Evolutionary conservation across 495 filamentous ascomycete species (phyloP).

Genomic region (Bathelium albidoporum): DNA sequence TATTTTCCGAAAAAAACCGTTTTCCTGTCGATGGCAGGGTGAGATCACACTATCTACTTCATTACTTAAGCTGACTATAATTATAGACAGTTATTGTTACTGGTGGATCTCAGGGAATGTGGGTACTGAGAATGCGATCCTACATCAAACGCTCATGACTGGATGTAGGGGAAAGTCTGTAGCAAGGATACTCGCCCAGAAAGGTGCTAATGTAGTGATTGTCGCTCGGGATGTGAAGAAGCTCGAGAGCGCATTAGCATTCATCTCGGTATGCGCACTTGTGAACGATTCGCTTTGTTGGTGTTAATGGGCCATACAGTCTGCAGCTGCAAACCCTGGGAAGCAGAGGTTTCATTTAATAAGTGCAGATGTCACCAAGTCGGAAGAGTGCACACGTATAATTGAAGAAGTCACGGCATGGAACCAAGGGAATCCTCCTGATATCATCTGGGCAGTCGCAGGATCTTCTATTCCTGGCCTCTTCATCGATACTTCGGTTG

Average conservation of each 20-base stretch:
- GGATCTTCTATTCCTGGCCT: conserved; percentile 65
- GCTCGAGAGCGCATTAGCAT: conserved; percentile 59
- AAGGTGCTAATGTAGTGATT: conserved; percentile 80
- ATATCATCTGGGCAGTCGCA: conserved; percentile 88
- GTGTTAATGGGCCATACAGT: conserved; percentile 29
- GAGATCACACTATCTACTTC: conserved; percentile 11
- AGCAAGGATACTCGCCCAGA: conserved; percentile 60
- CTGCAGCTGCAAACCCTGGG: conserved; percentile 46
- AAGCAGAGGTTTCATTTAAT: conserved; percentile 75
- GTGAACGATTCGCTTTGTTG: not conserved
- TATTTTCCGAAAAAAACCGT: conserved; percentile 57
- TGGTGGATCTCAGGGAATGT: conserved; percentile 85
- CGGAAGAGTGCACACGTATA: conserved; percentile 54
- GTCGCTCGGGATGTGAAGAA: conserved; percentile 67
- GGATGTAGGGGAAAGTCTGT: conserved; percentile 47
- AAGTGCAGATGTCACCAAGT: conserved; percentile 67
- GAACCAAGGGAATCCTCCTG: conserved; percentile 65
- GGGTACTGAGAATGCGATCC: not conserved
- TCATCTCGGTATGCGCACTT: conserved; percentile 45
- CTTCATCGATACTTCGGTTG: conserved; percentile 62
- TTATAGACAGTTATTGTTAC: conserved; percentile 73
- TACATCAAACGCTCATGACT: not conserved
- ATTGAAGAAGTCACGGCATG: conserved; percentile 67
- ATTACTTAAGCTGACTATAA: not conserved
- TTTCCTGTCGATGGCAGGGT: conserved; percentile 76